These are phyloP conservation scores for Zarea fungicola DNA, from an alignment of 2,329 filamentous ascomycete species.

Conservation along the genomic window DNA sequence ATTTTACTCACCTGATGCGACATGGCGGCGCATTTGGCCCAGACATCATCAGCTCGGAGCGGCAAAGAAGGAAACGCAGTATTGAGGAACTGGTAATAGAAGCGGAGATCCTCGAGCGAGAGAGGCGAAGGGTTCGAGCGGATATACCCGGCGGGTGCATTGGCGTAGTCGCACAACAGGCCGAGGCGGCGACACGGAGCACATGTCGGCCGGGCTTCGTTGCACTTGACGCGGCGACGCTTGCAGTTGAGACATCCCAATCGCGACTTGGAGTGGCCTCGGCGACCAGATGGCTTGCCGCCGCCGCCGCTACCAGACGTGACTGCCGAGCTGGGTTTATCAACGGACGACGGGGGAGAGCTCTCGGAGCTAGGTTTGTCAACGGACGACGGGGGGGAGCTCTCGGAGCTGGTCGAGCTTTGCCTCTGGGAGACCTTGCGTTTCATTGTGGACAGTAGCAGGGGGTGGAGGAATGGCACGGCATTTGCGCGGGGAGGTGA, in stretches of 20 bases:
- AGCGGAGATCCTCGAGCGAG: conserved; percentile 39
- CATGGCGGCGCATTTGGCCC: conserved; percentile 29
- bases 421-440: background rate
- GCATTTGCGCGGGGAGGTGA: too few relatives aligned
- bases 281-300: conserved; percentile 1
- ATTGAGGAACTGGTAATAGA: conserved; percentile 47
- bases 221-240: conserved; percentile 27
- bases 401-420: conserved; percentile 2
- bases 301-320: background rate
- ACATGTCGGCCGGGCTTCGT: conserved; percentile 24
- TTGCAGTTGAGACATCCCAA: conserved; percentile 30
- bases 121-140: conserved; percentile 22
- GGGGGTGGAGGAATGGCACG: background rate
- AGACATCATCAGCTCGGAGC: conserved; percentile 27
- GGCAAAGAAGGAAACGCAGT: conserved; percentile 35
- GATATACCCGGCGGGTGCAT: conserved; percentile 15
- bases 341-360: background rate
- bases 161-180: conserved; percentile 27
- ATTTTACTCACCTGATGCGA: conserved; percentile 30
- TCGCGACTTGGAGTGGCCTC: conserved; percentile 25
- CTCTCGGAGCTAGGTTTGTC: too few relatives aligned
- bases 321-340: background rate
- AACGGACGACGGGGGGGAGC: background rate
- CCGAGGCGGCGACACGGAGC: conserved; percentile 29
- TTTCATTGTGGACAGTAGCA: conserved; percentile 2